Base-by-base conservation (phyloP, 2,329 filamentous ascomycete species). In the Sporothrix phasma region DNA sequence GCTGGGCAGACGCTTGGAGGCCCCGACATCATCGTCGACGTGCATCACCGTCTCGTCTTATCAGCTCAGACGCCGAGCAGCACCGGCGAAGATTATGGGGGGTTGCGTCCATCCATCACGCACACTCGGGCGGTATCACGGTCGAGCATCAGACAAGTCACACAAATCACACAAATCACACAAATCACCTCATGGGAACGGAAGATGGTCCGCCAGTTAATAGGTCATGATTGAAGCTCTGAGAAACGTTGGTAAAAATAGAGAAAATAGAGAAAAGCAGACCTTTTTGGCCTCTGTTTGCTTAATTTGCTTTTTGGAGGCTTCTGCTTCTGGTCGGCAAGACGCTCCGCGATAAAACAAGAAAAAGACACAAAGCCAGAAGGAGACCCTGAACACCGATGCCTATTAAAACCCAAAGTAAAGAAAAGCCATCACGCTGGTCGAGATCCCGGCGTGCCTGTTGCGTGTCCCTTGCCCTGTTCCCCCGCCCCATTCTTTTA, bases 201-300 rank as follows among this genome's bases (percentile, higher is more conserved):
- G 37, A n/a, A 22, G 4, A 4, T 26, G 1, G 49, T 31, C 39
- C 51, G 39, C 37, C 53, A 61, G 24, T 26, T 10, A 13, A 43
- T 37, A 41, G 43, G 51, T 22, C 43, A 58, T 54, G n/a, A 56
- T 29, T 46, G 22, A 37, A 24, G 7, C 34, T 26, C 37, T 7
- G 31, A 41, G 43, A 24, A 29, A n/a, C n/a, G n/a, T n/a, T n/a
- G n/a, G n/a, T n/a, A n/a, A n/a, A n/a, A n/a, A n/a, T n/a, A n/a
- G n/a, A n/a, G n/a, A n/a, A n/a, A n/a, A n/a, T 5, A 56, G n/a
- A 46, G n/a, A 61, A 3, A 45, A 53, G 11, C 17, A 17, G 22
- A 34, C 29, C 26, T 7, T 54, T 63, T 56, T 43, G 19, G n/a
- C 47, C 61, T 63, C 61, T 46, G 26, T 39, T 46, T 63, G 61